A percentile compares a stretch with the other conserved stretches of the same genome.
phyloP scores from a whole-genome alignment of 352 stramenopile genomes.

The Phytophthora ramorum region DNA sequence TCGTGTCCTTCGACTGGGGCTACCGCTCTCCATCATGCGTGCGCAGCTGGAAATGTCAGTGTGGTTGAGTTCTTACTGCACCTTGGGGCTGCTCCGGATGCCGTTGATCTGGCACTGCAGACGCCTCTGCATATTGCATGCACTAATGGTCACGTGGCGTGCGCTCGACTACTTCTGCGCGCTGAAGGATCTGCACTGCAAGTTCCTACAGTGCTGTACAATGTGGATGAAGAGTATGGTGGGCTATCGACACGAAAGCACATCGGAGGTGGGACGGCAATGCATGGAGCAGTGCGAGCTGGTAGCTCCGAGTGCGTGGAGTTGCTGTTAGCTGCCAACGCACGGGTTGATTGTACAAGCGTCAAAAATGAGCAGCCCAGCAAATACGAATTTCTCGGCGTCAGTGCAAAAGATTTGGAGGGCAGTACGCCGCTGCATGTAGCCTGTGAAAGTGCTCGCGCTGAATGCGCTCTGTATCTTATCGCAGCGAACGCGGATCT shows the following conservation, averaged over 20 bases:
- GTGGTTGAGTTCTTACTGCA: slow-evolving; percentile 56
- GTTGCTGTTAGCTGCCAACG: slow-evolving; percentile 60
- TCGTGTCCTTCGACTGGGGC: slow-evolving; percentile 21
- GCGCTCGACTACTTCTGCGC: slow-evolving; percentile 63
- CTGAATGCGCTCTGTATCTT: slow-evolving; percentile 66
- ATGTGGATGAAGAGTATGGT: slow-evolving; percentile 29
- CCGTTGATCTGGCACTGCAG: slow-evolving; percentile 50
- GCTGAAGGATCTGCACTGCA: slow-evolving; percentile 32
- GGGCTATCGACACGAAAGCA: slow-evolving; percentile 33
- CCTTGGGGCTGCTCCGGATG: slow-evolving; percentile 39
- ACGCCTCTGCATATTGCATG: slow-evolving; percentile 72
- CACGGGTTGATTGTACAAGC: slow-evolving; percentile 36
- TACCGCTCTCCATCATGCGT: slow-evolving; percentile 63
- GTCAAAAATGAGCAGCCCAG: slow-evolving; percentile 4
- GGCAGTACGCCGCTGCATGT: slow-evolving; percentile 68
- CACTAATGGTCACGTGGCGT: slow-evolving; percentile 46
- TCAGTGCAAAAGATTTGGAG: slow-evolving; percentile 53
- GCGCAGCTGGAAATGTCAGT: slow-evolving; percentile 48
- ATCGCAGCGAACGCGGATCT: slow-evolving; percentile 64
- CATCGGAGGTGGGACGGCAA: slow-evolving; percentile 58
- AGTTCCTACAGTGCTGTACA: slow-evolving; percentile 25
- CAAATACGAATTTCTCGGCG: slow-evolving; percentile 64
- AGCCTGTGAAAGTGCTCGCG: slow-evolving; percentile 41
- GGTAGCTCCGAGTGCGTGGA: slow-evolving; percentile 65
- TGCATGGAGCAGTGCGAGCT: slow-evolving; percentile 57